Conservation (phyloP, 345 rosid species). For the Acer campestre region DNA sequence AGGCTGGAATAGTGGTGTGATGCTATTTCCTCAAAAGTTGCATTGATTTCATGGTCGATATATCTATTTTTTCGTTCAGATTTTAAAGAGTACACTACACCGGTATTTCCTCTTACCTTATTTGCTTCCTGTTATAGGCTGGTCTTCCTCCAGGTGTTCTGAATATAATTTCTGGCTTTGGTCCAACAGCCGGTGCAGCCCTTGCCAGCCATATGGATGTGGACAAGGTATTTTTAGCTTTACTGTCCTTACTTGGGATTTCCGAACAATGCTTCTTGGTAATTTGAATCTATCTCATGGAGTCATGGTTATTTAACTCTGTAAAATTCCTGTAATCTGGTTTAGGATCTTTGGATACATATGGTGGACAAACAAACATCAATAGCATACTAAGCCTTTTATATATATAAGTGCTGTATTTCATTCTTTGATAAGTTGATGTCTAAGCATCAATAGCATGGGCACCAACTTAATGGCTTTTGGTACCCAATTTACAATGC, state of each 20-base stretch:
- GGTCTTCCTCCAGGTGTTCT: constrained; percentile 94
- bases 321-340: not conserved
- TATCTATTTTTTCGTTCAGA: not conserved
- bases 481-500: not conserved
- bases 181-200: constrained; percentile 86
- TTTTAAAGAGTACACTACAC: not conserved
- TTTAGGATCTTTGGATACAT: not conserved
- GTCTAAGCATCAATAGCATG: not conserved
- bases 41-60: not conserved
- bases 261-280: not conserved
- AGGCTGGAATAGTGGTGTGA: not conserved
- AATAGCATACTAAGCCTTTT: not conserved
- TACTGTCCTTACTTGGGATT: not conserved
- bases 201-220: constrained; percentile 92
- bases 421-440: not conserved
- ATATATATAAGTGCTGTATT: not conserved
- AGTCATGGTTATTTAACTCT: not conserved
- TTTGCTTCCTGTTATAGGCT: constrained; percentile 48
- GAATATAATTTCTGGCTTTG: constrained; percentile 81
- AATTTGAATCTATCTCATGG: not conserved
- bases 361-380: not conserved
- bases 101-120: constrained; percentile 8
- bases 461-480: not conserved
- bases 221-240: constrained; percentile 68
- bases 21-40: not conserved